Conservation (phyloP, 257 asterid genomes). For the Ligustrum vulgare region DNA sequence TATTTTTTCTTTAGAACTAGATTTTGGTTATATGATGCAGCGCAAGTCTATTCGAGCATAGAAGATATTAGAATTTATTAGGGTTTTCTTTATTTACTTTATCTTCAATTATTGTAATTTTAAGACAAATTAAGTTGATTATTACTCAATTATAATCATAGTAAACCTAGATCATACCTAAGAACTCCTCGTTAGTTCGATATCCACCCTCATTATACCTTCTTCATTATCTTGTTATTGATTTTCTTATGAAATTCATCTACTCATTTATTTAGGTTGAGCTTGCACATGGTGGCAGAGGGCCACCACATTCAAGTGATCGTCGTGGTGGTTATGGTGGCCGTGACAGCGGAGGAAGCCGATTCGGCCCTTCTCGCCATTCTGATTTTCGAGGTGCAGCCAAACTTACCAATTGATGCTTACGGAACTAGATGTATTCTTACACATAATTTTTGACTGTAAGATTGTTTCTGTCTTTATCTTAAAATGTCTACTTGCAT, state of each 20-base stretch:
- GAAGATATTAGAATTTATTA: no score
- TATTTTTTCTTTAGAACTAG: neutral
- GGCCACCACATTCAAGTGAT: slow-evolving; percentile 85
- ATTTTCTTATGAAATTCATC: slow-evolving; percentile 7
- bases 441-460: neutral
- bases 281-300: slow-evolving; percentile 98
- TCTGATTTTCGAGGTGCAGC: slow-evolving; percentile 84
- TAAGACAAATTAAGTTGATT: no score
- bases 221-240: neutral
- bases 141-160: no score
- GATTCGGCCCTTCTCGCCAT: slow-evolving; percentile 85
- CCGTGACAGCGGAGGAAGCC: slow-evolving; percentile 48
- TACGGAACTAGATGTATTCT: slow-evolving; percentile 1
- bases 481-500: slow-evolving; percentile 15
- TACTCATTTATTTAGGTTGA: slow-evolving; percentile 57
- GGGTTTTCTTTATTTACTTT: no score
- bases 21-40: neutral
- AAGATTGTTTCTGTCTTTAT: neutral
- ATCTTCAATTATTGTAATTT: no score
- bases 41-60: no score
- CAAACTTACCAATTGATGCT: slow-evolving; percentile 6
- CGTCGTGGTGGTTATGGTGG: slow-evolving; percentile 80
- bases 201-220: neutral
- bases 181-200: no score
- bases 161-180: no score